Evolutionary conservation across 1,284 basidiomycete genomes (phyloP), one percentile per base, ranked within the genome.

Genomic region (Austroboletus olivaceoglutinosus): DNA sequence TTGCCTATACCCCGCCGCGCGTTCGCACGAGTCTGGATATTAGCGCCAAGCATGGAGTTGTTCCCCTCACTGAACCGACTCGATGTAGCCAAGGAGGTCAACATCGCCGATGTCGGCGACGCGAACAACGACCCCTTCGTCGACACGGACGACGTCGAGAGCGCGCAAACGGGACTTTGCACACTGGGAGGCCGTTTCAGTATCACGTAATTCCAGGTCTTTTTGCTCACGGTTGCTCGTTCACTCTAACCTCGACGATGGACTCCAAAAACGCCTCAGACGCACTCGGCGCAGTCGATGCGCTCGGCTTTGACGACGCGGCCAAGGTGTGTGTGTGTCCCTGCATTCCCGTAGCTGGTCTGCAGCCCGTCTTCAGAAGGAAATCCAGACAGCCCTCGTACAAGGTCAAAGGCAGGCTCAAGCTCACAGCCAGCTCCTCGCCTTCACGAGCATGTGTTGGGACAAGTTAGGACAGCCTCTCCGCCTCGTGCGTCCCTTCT

Each of bases 371-470:
- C 23, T 42, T n/a, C 25, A 94, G 92, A 89, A 87, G 73, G 95
- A 98, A 71, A 82, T 98, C 50, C 76, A 83, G 48, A 69, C 76
- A 29, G 96, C 95, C 73, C 74, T 98, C 52, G 91, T 94, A 62
- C 83, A 85, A 57, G 89, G 63, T 8, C 65, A 68, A 44, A 58
- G 97, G 71, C 93, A 96, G 71, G 84, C 88, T 10, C 89, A 92
- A 73, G 89, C 91, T 40, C 81, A 96, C 65, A 75, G 74, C 23
- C 75, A 81, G 30, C 82, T 90, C 46, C 88, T 89, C 58, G 77
- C 72, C 46, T 77, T 91, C 59, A 91, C 89, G 16, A 79, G 77
- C 60, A 82, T 84, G 70, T 92, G 89, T 69, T 95, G 92, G 91
- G 91, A 93, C 75, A 95, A 93, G 91, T 93, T 55, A 51, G 63